phyloP scores from a whole-genome alignment of 2,329 filamentous ascomycete genomes.

The Ascochyta koolunga region DNA sequence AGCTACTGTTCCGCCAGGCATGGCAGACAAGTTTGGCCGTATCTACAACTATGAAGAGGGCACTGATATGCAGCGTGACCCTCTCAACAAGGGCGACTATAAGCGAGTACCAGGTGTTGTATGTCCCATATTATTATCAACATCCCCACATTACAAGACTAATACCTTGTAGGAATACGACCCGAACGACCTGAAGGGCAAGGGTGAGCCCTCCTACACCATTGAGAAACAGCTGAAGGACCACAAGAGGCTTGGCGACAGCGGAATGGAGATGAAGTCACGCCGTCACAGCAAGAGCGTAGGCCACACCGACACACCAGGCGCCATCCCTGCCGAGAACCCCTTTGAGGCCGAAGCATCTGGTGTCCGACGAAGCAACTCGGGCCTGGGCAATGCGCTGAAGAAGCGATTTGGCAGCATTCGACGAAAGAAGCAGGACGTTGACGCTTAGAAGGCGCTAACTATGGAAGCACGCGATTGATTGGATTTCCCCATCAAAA shows the following conservation, averaged over 20 bases:
- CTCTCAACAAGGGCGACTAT: conserved; percentile 71
- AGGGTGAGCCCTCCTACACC: conserved; percentile 77
- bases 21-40: conserved; percentile 70
- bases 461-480: not conserved
- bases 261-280: conserved; percentile 54
- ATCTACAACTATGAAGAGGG: conserved; percentile 83
- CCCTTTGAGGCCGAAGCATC: conserved; percentile 37
- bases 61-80: conserved; percentile 82
- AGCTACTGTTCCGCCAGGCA: conserved; percentile 76
- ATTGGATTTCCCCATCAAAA: not conserved
- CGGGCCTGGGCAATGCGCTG: conserved; percentile 46
- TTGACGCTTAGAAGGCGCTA: conserved; percentile 26
- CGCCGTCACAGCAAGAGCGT: conserved; percentile 47
- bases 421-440: conserved; percentile 44
- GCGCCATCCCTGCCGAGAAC: conserved; percentile 28
- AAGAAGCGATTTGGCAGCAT: conserved; percentile 57
- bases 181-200: conserved; percentile 79
- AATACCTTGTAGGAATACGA: conserved; percentile 61
- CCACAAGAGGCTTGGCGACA: conserved; percentile 54
- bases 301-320: conserved; percentile 39
- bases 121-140: conserved; percentile 48
- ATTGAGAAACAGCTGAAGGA: conserved; percentile 72
- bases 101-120: conserved; percentile 77
- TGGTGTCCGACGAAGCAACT: conserved; percentile 42
- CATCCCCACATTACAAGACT: conserved; percentile 1